A percentile compares a stretch with the other conserved stretches of the same genome.
phyloP scores from a whole-genome alignment of 495 filamentous ascomycete species.

The Neurospora sublineolata region DNA sequence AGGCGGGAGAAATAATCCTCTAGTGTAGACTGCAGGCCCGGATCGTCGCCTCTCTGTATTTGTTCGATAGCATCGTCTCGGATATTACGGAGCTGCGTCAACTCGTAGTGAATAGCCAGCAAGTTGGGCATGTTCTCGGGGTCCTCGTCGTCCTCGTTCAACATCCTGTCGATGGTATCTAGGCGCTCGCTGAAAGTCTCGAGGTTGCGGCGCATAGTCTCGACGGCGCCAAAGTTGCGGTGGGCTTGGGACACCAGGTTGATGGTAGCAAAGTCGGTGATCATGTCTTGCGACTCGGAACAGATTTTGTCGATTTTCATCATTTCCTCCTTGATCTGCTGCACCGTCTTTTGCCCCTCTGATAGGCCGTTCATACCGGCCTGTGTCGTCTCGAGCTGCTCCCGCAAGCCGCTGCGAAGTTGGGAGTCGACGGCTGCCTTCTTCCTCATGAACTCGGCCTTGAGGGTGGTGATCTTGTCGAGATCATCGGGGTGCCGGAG shows the following conservation, averaged over 20 bases:
- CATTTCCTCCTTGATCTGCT: constrained; percentile 91
- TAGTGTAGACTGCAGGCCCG: constrained; percentile 63
- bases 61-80: constrained; percentile 94
- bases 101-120: constrained; percentile 74
- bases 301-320: constrained; percentile 97
- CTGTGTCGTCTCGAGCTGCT: constrained; percentile 87
- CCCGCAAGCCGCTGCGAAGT: constrained; percentile 72
- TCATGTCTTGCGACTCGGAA: constrained; percentile 90
- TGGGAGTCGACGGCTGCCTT: constrained; percentile 83
- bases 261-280: constrained; percentile 92
- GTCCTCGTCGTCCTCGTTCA: constrained; percentile 74
- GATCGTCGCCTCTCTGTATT: constrained; percentile 62
- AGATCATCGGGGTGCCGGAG: constrained; percentile 71
- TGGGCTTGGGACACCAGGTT: constrained; percentile 88
- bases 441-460: constrained; percentile 88
- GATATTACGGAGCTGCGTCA: constrained; percentile 85
- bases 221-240: constrained; percentile 81
- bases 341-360: constrained; percentile 78
- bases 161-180: constrained; percentile 56
- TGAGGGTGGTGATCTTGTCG: constrained; percentile 83
- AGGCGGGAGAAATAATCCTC: constrained; percentile 81
- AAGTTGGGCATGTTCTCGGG: constrained; percentile 85
- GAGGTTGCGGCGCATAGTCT: constrained; percentile 82
- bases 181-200: constrained; percentile 74
- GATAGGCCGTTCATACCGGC: constrained; percentile 74